A percentile compares a stretch with the other conserved stretches of the same genome.
Evolutionary conservation across 2,329 filamentous ascomycete species (phyloP).

Genomic region (Sclerotinia sclerotiorum): DNA sequence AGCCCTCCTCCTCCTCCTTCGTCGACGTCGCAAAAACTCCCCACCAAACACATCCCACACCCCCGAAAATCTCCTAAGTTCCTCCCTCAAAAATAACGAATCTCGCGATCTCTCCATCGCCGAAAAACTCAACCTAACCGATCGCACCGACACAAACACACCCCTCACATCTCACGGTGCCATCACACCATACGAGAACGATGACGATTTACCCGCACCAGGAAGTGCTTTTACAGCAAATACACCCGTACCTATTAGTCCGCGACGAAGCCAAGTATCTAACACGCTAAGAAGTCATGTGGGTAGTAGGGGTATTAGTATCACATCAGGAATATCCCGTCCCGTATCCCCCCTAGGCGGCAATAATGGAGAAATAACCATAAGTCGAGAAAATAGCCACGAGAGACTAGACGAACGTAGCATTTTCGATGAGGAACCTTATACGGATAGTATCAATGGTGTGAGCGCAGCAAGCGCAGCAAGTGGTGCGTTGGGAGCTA

Average conservation of each 20-base stretch:
- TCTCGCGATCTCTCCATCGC: background rate
- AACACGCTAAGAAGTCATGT: background rate
- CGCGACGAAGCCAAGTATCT: background rate
- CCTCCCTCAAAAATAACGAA: slow-evolving; percentile 10
- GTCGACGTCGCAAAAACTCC: slow-evolving; percentile 5
- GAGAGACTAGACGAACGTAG: background rate
- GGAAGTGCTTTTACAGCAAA: slow-evolving; percentile 16
- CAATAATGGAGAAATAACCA: background rate
- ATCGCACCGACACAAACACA: slow-evolving; percentile 11
- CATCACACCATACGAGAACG: background rate
- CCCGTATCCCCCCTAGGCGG: background rate
- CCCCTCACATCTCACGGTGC: slow-evolving; percentile 12
- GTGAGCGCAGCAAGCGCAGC: background rate
- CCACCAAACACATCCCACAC: slow-evolving; percentile 8
- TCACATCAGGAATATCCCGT: background rate
- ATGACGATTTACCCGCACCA: slow-evolving; percentile 7
- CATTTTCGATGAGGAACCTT: slow-evolving; percentile 7
- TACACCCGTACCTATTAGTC: slow-evolving; percentile 1
- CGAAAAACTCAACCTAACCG: background rate
- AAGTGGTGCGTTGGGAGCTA: no score
- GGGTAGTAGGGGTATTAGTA: background rate
- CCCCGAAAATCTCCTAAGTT: slow-evolving; percentile 9
- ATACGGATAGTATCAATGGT: background rate
- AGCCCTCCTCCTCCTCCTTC: slow-evolving; percentile 8
- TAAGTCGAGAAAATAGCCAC: background rate